These are phyloP conservation scores for Coleophoma crateriformis DNA, from an alignment of 2,329 filamentous ascomycete species.

Conservation along the genomic window DNA sequence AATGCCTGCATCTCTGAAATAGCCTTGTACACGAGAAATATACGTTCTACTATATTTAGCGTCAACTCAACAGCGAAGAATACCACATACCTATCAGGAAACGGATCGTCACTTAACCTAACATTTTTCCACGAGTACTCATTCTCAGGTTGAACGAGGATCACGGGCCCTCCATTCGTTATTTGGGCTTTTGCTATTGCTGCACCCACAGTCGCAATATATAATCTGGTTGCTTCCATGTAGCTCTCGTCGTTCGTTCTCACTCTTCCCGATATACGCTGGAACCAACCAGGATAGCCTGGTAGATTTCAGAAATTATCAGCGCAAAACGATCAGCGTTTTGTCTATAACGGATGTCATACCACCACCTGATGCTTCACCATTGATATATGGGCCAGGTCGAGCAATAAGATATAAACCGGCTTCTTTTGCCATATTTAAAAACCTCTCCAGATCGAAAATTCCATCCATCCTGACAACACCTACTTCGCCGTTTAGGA, in stretches of 20 bases:
- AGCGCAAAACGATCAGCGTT: not conserved
- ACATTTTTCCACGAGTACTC: slow-evolving; percentile 50
- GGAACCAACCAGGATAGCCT: slow-evolving; percentile 61
- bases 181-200: slow-evolving; percentile 71
- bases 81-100: slow-evolving; percentile 17
- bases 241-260: slow-evolving; percentile 56
- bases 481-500: slow-evolving; percentile 67
- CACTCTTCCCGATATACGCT: slow-evolving; percentile 54
- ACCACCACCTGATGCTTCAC: slow-evolving; percentile 67
- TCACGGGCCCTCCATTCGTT: slow-evolving; percentile 70
- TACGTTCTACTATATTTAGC: slow-evolving; percentile 9
- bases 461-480: slow-evolving; percentile 64
- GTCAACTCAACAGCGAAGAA: too few relatives aligned
- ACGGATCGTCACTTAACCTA: too few relatives aligned
- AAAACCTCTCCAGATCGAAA: slow-evolving; percentile 68
- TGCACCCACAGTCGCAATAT: slow-evolving; percentile 52
- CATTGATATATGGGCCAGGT: slow-evolving; percentile 62
- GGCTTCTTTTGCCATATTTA: slow-evolving; percentile 63
- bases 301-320: not conserved
- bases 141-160: slow-evolving; percentile 74
- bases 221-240: slow-evolving; percentile 59
- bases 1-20: slow-evolving; percentile 57
- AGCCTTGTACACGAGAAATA: slow-evolving; percentile 34
- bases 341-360: slow-evolving; percentile 31
- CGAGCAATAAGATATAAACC: slow-evolving; percentile 70